Evolutionary conservation across 805 yeast species (phyloP).

Genomic region (Metschnikowia picachoensis): DNA sequence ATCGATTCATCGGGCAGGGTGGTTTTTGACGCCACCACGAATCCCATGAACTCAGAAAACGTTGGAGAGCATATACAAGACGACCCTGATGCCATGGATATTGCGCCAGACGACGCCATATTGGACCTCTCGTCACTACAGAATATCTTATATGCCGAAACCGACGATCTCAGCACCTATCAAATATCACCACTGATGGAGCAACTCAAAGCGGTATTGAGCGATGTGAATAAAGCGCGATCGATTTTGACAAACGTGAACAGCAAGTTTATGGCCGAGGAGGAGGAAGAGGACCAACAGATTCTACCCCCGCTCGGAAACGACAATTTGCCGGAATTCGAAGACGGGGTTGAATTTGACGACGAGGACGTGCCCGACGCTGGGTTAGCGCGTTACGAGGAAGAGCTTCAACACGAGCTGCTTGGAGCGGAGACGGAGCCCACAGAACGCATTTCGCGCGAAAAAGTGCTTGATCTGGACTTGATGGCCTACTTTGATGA

Average conservation of each 20-base stretch:
- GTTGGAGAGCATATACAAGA: background rate
- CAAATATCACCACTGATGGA: constrained; percentile 70
- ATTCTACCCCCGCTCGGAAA: background rate
- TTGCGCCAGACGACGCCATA: constrained; percentile 15
- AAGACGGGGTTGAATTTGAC: constrained; percentile 22
- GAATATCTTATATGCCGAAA: constrained; percentile 20
- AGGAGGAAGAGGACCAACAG: constrained; percentile 5
- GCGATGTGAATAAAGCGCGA: constrained; percentile 52
- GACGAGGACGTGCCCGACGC: constrained; percentile 8
- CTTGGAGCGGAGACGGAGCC: background rate
- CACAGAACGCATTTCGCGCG: constrained; percentile 1
- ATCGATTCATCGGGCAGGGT: constrained; percentile 53
- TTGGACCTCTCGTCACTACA: constrained; percentile 13
- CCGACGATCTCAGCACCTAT: constrained; percentile 20
- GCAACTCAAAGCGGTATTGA: constrained; percentile 55
- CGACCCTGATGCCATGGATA: constrained; percentile 11
- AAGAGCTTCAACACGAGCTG: constrained; percentile 4
- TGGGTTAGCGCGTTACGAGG: constrained; percentile 3
- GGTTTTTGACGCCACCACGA: constrained; percentile 60
- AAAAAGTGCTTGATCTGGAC: constrained; percentile 49
- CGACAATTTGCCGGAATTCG: constrained; percentile 15
- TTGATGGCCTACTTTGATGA: constrained; percentile 80
- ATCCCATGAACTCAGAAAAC: constrained; percentile 16
- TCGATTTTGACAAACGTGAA: constrained; percentile 39
- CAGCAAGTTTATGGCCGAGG: constrained; percentile 23